Evolutionary conservation across 208 protist species (phyloP).

Genomic region (Crithidia bombi): DNA sequence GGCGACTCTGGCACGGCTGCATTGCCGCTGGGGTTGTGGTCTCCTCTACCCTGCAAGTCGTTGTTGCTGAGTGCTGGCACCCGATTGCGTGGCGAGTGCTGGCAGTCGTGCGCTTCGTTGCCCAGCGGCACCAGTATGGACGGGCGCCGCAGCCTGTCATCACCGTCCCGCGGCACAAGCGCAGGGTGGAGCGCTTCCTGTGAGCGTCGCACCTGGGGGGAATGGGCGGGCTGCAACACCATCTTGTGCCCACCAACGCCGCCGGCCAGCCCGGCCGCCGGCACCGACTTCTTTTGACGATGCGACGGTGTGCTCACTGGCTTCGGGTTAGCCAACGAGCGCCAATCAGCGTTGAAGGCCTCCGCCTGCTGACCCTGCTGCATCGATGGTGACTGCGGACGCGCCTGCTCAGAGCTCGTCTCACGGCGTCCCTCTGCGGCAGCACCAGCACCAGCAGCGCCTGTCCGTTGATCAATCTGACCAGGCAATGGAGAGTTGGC

Average conservation of each 20-base stretch:
- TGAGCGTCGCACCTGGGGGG: slow-evolving; percentile 9
- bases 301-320: not conserved
- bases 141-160: slow-evolving; percentile 13
- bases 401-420: slow-evolving; percentile 4
- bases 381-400: slow-evolving; percentile 13
- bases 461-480: slow-evolving; percentile 1
- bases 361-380: not conserved
- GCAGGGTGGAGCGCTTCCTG: slow-evolving; percentile 5
- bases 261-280: slow-evolving; percentile 14
- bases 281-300: slow-evolving; percentile 18
- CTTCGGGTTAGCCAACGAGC: slow-evolving; percentile 15
- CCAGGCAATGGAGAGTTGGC: slow-evolving; percentile 34
- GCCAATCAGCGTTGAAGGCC: slow-evolving; percentile 22
- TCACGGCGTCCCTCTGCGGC: slow-evolving; percentile 8
- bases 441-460: no score
- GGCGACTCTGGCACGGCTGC: slow-evolving; percentile 4
- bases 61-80: not conserved
- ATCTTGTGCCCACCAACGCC: slow-evolving; percentile 24
- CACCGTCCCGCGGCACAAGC: not conserved
- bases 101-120: slow-evolving; percentile 17
- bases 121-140: slow-evolving; percentile 23
- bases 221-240: slow-evolving; percentile 17
- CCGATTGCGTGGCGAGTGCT: slow-evolving; percentile 5
- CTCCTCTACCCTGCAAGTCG: not conserved
- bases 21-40: not conserved